Evolutionary conservation across 805 yeast species (phyloP).

Genomic region (Wickerhamiella azymoides): DNA sequence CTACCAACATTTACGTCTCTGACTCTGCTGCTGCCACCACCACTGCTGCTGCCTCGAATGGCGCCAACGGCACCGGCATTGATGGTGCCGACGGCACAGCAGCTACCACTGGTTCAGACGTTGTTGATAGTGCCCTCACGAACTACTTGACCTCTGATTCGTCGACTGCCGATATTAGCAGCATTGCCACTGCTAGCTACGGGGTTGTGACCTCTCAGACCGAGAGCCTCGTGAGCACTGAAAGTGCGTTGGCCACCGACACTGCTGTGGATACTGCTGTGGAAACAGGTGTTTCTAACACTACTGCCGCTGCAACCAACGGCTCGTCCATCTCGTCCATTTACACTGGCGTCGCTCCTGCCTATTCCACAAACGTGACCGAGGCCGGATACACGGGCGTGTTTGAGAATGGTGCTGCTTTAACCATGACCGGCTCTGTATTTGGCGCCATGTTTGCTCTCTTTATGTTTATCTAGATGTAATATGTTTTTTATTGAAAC

Average conservation of each 20-base stretch:
- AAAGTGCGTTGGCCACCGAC: neutral
- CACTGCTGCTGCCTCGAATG: neutral
- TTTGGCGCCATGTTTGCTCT: constrained; percentile 3
- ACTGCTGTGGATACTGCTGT: neutral
- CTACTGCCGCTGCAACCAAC: neutral
- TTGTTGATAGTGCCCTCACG: neutral
- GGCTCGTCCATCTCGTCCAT: neutral
- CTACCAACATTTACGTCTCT: constrained; percentile 5
- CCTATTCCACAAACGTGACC: neutral
- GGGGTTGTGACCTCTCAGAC: neutral
- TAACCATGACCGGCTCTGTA: neutral
- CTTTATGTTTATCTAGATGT: neutral
- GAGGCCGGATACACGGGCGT: constrained; percentile 5
- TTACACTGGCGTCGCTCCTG: neutral
- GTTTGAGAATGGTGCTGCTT: neutral
- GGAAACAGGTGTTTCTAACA: no score
- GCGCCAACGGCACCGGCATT: constrained; percentile 1
- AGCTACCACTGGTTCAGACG: neutral
- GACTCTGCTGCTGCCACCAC: constrained; percentile 11
- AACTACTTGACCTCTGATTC: neutral
- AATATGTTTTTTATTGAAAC: neutral
- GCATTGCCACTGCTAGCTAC: neutral
- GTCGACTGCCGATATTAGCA: neutral
- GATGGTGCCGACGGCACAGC: neutral
- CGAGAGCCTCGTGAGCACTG: neutral